Conservation (phyloP, 2,329 filamentous ascomycete species). For the Colletotrichum sp. region DNA sequence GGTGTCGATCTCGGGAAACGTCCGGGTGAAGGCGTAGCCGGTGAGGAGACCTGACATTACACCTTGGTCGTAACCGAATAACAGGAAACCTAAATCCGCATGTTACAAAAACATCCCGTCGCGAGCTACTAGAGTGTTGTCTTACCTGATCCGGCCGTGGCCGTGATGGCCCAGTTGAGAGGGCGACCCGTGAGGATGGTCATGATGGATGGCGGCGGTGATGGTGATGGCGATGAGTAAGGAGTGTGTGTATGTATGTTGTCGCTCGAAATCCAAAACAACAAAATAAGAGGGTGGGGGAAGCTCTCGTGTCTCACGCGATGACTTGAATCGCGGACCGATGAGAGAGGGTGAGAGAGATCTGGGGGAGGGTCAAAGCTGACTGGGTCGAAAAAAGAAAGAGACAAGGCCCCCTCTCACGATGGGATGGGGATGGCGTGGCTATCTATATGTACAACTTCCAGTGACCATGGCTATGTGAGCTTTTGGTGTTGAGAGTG, state of each 20-base stretch:
- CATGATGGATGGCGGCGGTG: neutral
- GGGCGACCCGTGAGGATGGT: constrained; percentile 32
- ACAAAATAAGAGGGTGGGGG: neutral
- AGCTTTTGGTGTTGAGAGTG: constrained; percentile 1
- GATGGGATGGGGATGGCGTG: neutral
- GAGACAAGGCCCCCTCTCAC: neutral
- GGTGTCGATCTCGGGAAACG: constrained; percentile 39
- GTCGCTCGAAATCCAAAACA: neutral
- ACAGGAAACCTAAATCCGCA: constrained; percentile 31
- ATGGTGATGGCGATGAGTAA: neutral
- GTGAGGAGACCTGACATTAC: constrained; percentile 38
- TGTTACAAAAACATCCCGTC: neutral
- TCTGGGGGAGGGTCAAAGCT: neutral
- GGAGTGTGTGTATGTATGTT: neutral
- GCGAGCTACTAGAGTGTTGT: neutral
- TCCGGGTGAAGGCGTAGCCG: constrained; percentile 33
- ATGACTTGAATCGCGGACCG: neutral
- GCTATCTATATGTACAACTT: constrained; percentile 1
- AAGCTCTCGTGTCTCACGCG: neutral
- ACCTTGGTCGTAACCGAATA: constrained; percentile 23
- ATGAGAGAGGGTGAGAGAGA: neutral
- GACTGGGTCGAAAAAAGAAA: neutral
- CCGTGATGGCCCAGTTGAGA: constrained; percentile 43
- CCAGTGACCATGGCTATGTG: neutral
- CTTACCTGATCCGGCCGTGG: constrained; percentile 32